Evolutionary conservation across 2,329 filamentous ascomycete genomes (phyloP), one percentile per base, ranked within the genome.

Genomic region (Stagonosporopsis rhizophila): DNA sequence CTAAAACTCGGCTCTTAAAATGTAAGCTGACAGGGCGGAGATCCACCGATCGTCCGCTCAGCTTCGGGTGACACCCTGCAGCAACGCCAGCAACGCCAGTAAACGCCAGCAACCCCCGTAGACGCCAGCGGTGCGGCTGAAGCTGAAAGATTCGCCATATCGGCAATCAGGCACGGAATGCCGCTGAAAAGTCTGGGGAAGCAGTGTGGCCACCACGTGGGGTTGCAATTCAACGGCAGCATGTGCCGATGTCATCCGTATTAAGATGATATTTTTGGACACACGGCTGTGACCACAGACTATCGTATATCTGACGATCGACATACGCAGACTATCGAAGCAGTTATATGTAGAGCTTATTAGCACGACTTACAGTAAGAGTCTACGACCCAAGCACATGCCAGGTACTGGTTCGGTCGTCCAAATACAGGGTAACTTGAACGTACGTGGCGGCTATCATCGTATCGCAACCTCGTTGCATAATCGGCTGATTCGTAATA

Each of bases 171-270:
- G 25, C 32, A 19, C 20, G 12, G n/a, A 20, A 30, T n/a, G 14
- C 19, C 28, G 25, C 20, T 39, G 41, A n/a, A 28, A 44, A 48
- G n/a, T 44, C 47, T 52, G 53, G 53, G 46, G 53, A 39, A 47
- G 23, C 35, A 51, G 25, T 40, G 28, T 30, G 38, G 40, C 37
- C 35, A 45, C 40, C 45, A 40, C 35, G 40, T 56, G 41, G 37
- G 30, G 30, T 44, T 42, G 30, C 15, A 47, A 20, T 19, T 17
- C n/a, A 38, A 42, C 25, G 47, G 42, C 35, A 20, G 17, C n/a
- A 23, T 6, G 15, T 44, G 32, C 47, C 32, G 42, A 39, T 9
- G 15, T 40, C 12, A 12, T 44, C 25, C 46, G 52, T 47, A 27
- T 47, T 22, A 19, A 23, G 2, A n/a, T 12, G 15, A 22, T 52